phyloP scores from a whole-genome alignment of 495 filamentous ascomycete species.

The Melanomma pulvis-pyrius region DNA sequence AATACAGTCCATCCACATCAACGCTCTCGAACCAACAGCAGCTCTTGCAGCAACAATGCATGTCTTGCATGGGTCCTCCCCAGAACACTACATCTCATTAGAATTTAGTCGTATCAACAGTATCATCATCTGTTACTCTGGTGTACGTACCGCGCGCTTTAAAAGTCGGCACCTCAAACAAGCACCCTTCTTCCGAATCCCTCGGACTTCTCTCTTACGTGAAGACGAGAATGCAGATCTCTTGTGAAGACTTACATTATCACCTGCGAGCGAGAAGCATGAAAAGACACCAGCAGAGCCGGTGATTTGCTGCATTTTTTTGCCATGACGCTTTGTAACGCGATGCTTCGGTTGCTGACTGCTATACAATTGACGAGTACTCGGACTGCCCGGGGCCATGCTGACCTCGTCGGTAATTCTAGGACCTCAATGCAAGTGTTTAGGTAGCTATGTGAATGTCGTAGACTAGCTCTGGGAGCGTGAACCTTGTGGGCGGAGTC shows the following conservation, averaged over 20 bases:
- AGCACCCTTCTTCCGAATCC: slow-evolving; percentile 11
- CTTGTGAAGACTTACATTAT: slow-evolving; percentile 13
- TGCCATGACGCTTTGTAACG: background rate
- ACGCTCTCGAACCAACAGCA: slow-evolving; percentile 16
- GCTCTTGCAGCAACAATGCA: slow-evolving; percentile 19
- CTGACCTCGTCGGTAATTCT: background rate
- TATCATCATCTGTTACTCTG: background rate
- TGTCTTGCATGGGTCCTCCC: slow-evolving; percentile 30
- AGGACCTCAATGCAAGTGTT: background rate
- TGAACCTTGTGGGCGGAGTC: background rate
- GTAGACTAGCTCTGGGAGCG: background rate
- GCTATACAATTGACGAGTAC: background rate
- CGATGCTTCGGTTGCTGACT: background rate
- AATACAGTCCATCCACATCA: slow-evolving; percentile 30
- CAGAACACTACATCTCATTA: slow-evolving; percentile 25
- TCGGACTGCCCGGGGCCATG: background rate
- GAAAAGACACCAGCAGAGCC: slow-evolving; percentile 5
- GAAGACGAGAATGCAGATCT: slow-evolving; percentile 13
- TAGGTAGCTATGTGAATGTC: background rate
- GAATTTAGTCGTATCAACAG: background rate
- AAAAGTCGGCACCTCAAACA: slow-evolving; percentile 24
- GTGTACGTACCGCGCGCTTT: slow-evolving; percentile 22
- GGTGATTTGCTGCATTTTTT: background rate
- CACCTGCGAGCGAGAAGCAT: slow-evolving; percentile 18
- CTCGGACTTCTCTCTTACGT: slow-evolving; percentile 21